Evolutionary conservation across 2,329 filamentous ascomycete genomes (phyloP), one percentile per base, ranked within the genome.

Genomic region (Aspergillus luchuensis): DNA sequence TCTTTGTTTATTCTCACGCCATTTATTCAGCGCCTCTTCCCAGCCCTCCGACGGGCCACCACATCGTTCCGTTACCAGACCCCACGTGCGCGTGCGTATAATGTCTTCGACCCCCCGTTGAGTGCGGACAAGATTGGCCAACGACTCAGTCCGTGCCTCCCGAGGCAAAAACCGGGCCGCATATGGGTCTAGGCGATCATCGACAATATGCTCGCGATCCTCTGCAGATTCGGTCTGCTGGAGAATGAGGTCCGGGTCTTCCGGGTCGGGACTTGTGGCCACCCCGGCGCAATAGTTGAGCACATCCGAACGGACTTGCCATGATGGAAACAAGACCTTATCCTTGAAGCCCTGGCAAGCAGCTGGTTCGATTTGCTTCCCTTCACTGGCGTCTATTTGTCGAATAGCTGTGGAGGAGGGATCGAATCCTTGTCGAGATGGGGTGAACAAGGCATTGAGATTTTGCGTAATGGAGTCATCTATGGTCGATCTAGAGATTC

Each of bases 391-490:
- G 43, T 82, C 79, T 2, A 85, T 80, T 23, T 82, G 80, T 55
- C 89, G 85, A 13, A 84, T 80, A 0, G 88, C 85, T 1, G 92
- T 96, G 1, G 91, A 93, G 0, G 84, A 79, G 1, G 94, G 91
- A 72, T 97, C 90, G 77, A 97, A 98, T 15, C 87, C 87, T 36
- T 71, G 69, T 48, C 82, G 80, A 11, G 91, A 84, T 0, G 94
- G 94, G 0, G 89, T 93, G 48, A 91, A 80, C 39, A 98, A 85
- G 1, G 92, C 91, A 80, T 98, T 98, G 63, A 99, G 86, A 71
- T 96, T 94, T 72, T 97, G 93, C 0, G 88, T 87, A 72, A 99
- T 98, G 48, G 91, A 92, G 78, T 99, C 95, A 78, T 99, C 95
- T 71, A 97, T 89, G 51, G 90, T 87, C 56, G 87, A 84, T 65